Evolutionary conservation across 2,329 filamentous ascomycete genomes (phyloP), one percentile per base, ranked within the genome.

Genomic region (Fusarium duplospermum): DNA sequence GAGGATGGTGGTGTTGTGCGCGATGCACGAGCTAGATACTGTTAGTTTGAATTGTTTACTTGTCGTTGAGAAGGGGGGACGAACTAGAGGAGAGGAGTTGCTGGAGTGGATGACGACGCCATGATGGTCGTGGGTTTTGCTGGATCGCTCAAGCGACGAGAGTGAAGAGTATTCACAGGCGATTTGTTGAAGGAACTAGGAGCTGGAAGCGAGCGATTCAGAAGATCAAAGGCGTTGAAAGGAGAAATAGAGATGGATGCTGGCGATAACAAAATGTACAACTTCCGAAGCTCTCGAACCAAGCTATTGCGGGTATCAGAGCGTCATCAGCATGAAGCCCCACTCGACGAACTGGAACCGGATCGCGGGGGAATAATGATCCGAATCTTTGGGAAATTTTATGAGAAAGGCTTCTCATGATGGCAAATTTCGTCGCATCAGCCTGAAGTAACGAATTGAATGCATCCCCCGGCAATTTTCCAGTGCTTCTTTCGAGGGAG

Each of bases 1-100:
- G 70, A 99, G 92, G 84, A 99, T 98, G 54, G 95, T 98, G 64
- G 91, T 94, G 80, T 96, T 93, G 86, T 98, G 92, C 60, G 96
- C 95, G 83, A 99, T 96, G 86, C 96, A 98, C 77, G 94, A 92
- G 86, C 95, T 98, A 79, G 27, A 33, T 11, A 54, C 1, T 40
- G 64, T 75, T 50, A 67, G 56, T 22, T 40, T 33, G 24, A 16
- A 29, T 66, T 47, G 14, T 31, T 38, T 67, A 61, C 36, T 35
- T 14, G 38, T 20, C 18, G 45, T 18, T 8, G 33, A 20, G 27
- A 45, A 66, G 54, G 54, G 54, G 61, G 35, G 52, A 84, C 91
- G 80, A 87, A 94, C 93, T 94, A 94, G 81, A 94, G 90, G 72
- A 94, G 87, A 66, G 91, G 92, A 77, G 91, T 93, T 72, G 89